phyloP scores from a whole-genome alignment of 768 basidiomycete genomes.

The Tylopilus plumbeoviolaceoides region DNA sequence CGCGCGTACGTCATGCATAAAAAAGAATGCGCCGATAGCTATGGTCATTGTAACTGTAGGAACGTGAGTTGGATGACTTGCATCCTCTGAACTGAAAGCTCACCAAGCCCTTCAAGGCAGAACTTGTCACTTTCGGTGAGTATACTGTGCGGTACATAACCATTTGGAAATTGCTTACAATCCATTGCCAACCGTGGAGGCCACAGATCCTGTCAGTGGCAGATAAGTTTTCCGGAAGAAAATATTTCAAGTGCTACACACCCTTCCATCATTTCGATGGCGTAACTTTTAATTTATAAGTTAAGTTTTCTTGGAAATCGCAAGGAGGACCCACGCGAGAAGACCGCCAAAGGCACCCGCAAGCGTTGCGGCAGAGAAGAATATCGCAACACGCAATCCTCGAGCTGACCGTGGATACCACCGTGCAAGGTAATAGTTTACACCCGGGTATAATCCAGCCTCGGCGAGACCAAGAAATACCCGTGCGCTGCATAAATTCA shows the following conservation, averaged over 20 bases:
- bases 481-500: conserved; percentile 27
- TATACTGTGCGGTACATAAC: not conserved
- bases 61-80: not conserved
- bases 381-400: conserved; percentile 53
- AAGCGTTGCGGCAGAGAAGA: conserved; percentile 60
- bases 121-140: conserved; percentile 20
- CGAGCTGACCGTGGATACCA: conserved; percentile 61
- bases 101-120: conserved; percentile 26
- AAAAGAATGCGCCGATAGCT: conserved; percentile 40
- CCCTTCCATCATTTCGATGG: conserved; percentile 32
- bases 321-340: conserved; percentile 34
- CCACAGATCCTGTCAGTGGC: conserved; percentile 16
- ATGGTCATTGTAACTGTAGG: conserved; percentile 19
- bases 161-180: conserved; percentile 18
- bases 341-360: conserved; percentile 52
- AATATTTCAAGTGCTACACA: conserved; percentile 20
- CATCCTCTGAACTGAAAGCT: not conserved
- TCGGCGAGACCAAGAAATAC: conserved; percentile 47
- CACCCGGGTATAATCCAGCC: conserved; percentile 40
- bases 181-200: conserved; percentile 36
- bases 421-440: conserved; percentile 44
- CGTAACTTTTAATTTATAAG: conserved; percentile 26
- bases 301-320: not conserved
- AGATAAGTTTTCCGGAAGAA: not conserved
- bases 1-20: conserved; percentile 47